Evolutionary conservation across 2,329 filamentous ascomycete genomes (phyloP), one percentile per base, ranked within the genome.

Genomic region (Trichoderma semiorbis): DNA sequence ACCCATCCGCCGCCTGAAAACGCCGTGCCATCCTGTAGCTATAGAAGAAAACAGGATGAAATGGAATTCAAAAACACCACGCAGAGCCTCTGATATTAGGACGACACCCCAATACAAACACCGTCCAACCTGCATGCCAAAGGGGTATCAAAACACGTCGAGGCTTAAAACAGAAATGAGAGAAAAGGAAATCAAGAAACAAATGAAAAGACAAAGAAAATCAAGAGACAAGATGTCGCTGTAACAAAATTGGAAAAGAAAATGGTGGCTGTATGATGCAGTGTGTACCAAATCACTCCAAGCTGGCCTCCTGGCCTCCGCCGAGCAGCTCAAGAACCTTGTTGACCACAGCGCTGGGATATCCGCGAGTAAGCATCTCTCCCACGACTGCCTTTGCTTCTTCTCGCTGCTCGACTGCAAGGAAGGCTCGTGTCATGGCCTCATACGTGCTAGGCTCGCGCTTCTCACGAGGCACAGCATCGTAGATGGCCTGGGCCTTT

Each of bases 401-500:
- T 63, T 90, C 87, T 39, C 93, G 91, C 79, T 97, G 90, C 79
- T 97, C 93, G 4, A 92, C 92, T 12, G 94, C 90, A 69, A 99
- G 89, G 83, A 92, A 98, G 1, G 96, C 96, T 60, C 96, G 89
- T 6, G 95, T 97, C 96, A 99, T 99, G 53, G 95, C 95, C 84
- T 99, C 96, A 81, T 99, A 99, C 5, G 96, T 99, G 85, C 94
- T 98, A 4, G 96, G 96, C 84, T 99, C 96, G 71, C 96, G 91
- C 83, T 91, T 94, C 69, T 90, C 88, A 32, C 89, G 87, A 10
- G 91, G 89, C 4, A 99, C 91, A n/a, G 88, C 86, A 72, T 92
- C 88, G 79, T 97, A 99, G 73, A 98, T 90, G 28, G 87, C 84
- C 78, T 91, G 90, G 21, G 94, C 93, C 81, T 94, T 95, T 73